A percentile compares a stretch with the other conserved stretches of the same genome.
Conservation (phyloP, 1,284 basidiomycete genomes). For the Boletus sp. region DNA sequence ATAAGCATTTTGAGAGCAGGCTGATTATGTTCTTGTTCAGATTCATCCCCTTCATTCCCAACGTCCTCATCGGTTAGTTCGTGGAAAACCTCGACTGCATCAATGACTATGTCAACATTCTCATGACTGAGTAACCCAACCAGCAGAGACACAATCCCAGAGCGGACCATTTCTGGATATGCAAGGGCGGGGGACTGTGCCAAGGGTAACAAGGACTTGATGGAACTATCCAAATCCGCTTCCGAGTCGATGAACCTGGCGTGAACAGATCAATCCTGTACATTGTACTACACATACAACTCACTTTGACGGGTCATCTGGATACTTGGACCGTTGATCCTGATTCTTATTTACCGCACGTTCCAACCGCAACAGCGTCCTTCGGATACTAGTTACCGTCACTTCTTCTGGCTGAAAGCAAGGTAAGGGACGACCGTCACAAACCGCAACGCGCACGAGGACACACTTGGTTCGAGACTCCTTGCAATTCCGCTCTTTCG, state of each 20-base stretch:
- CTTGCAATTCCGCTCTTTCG: constrained; percentile 68
- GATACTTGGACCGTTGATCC: constrained; percentile 91
- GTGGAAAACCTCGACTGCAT: constrained; percentile 88
- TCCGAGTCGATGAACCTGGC: constrained; percentile 97
- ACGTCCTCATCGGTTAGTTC: constrained; percentile 98
- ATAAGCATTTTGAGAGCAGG: constrained; percentile 74
- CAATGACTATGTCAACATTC: constrained; percentile 92
- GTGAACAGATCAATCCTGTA: constrained; percentile 9
- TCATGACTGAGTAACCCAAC: constrained; percentile 90
- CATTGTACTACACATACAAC: background rate
- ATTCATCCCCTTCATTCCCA: constrained; percentile 76
- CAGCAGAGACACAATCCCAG: constrained; percentile 71
- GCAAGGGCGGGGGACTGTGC: constrained; percentile 84
- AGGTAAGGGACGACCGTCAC: constrained; percentile 32
- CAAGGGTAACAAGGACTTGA: constrained; percentile 88
- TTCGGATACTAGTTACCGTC: constrained; percentile 71
- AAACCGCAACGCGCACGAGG: constrained; percentile 1
- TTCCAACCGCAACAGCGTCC: constrained; percentile 83
- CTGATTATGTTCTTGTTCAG: constrained; percentile 66
- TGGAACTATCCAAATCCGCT: constrained; percentile 86
- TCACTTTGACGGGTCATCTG: constrained; percentile 88
- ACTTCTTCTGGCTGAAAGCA: constrained; percentile 62
- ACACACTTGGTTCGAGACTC: constrained; percentile 70
- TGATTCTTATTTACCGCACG: constrained; percentile 92
- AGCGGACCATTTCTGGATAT: constrained; percentile 88